Percentiles rank a stretch among this genome's conserved stretches.
These are phyloP conservation scores for Vitis hybrid DNA, from an alignment of 177 flowering plant species.

Conservation along the genomic window DNA sequence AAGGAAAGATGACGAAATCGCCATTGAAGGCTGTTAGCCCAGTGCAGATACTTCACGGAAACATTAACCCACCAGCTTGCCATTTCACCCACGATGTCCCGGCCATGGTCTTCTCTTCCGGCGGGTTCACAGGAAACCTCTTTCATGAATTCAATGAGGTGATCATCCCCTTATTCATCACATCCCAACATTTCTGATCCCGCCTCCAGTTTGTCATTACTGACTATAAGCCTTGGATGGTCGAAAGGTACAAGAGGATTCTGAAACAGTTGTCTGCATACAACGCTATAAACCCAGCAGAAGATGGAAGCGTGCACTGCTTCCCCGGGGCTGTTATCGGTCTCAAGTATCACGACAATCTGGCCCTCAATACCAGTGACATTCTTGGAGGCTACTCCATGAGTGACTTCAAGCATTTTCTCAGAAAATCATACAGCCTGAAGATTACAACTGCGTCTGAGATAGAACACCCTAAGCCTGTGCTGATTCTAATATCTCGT, in stretches of 20 bases:
- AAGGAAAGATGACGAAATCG: slow-evolving; percentile 22
- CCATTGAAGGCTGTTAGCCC: slow-evolving; percentile 28
- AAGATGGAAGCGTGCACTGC: slow-evolving; percentile 44
- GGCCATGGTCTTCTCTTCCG: slow-evolving; percentile 58
- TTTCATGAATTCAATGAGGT: slow-evolving; percentile 63
- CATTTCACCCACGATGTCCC: slow-evolving; percentile 38
- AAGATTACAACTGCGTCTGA: slow-evolving; percentile 14
- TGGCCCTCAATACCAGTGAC: slow-evolving; percentile 26
- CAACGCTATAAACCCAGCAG: slow-evolving; percentile 25
- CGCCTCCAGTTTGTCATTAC: slow-evolving; percentile 33
- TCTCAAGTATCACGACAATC: slow-evolving; percentile 38
- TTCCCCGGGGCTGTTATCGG: slow-evolving; percentile 55
- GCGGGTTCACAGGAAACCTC: slow-evolving; percentile 46
- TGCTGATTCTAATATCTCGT: slow-evolving; percentile 30
- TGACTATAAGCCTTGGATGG: slow-evolving; percentile 40
- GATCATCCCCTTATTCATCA: slow-evolving; percentile 59
- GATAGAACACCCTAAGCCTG: slow-evolving; percentile 17
- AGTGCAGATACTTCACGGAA: slow-evolving; percentile 16
- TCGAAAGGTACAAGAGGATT: slow-evolving; percentile 32
- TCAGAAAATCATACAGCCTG: slow-evolving; percentile 28
- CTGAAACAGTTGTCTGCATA: slow-evolving; percentile 38
- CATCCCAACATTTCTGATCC: slow-evolving; percentile 34
- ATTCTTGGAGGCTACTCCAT: slow-evolving; percentile 37
- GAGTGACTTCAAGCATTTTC: slow-evolving; percentile 36
- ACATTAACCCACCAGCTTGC: slow-evolving; percentile 19